phyloP scores from a whole-genome alignment of 495 filamentous ascomycete species.

The Penicillium maclennaniae region DNA sequence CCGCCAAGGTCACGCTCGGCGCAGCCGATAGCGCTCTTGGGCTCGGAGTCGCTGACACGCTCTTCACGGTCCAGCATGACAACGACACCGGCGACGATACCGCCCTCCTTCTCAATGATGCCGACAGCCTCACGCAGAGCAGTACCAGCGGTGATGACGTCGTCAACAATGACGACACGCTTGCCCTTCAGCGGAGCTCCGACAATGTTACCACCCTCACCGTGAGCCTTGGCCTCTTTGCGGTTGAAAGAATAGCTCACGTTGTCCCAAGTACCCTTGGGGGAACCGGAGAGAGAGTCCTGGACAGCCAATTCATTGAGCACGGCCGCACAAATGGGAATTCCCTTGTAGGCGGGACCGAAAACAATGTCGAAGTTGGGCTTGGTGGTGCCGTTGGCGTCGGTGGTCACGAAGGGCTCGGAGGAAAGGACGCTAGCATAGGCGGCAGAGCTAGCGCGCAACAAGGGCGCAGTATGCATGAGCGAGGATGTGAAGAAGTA shows the following conservation, averaged over 20 bases:
- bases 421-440: constrained; percentile 70
- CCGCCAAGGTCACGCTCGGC: constrained; percentile 61
- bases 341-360: constrained; percentile 95
- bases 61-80: constrained; percentile 87
- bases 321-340: constrained; percentile 74
- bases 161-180: constrained; percentile 84
- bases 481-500: constrained; percentile 97
- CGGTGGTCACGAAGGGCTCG: constrained; percentile 39
- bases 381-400: constrained; percentile 28
- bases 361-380: constrained; percentile 42
- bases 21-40: constrained; percentile 72
- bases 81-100: constrained; percentile 75
- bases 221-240: constrained; percentile 92
- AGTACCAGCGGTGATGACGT: constrained; percentile 93
- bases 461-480: constrained; percentile 72
- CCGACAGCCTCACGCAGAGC: constrained; percentile 86
- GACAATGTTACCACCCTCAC: constrained; percentile 88
- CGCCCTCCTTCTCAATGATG: constrained; percentile 77
- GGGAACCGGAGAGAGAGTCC: constrained; percentile 39
- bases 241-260: constrained; percentile 86
- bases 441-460: constrained; percentile 68
- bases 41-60: constrained; percentile 56
- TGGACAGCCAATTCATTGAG: constrained; percentile 64
- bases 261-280: constrained; percentile 37
- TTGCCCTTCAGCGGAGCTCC: constrained; percentile 80